Percentiles rank a stretch among this genome's conserved stretches.
Conservation (phyloP, 31 red algal genomes). For the Porphyra umbilicalis region DNA sequence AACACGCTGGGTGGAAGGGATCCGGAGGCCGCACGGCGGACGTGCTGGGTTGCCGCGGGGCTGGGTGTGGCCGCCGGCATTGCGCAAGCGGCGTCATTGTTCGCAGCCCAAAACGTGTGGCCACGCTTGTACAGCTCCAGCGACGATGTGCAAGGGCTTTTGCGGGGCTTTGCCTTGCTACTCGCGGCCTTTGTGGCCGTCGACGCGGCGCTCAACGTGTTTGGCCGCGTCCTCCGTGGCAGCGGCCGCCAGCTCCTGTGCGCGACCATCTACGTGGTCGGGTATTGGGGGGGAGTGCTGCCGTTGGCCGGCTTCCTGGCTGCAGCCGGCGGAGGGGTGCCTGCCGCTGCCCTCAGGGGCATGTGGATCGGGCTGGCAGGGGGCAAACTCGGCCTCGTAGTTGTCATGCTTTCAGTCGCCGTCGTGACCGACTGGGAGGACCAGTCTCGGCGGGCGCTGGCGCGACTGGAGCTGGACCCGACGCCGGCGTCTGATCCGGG, state of each 20-base stretch:
- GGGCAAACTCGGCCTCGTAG: neutral
- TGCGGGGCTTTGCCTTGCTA: neutral
- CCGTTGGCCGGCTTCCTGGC: neutral
- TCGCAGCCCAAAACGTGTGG: neutral
- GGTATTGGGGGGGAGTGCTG: neutral
- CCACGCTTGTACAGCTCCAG: neutral
- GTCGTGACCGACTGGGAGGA: neutral
- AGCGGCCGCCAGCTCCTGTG: neutral
- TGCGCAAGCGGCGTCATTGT: neutral
- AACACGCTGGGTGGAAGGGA: neutral
- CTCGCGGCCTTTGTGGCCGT: neutral
- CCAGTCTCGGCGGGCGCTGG: neutral
- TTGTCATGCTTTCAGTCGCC: neutral
- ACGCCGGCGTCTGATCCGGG: too few relatives aligned
- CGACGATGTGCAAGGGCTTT: neutral
- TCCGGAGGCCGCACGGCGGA: neutral
- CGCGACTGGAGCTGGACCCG: neutral
- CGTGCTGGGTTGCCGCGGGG: neutral
- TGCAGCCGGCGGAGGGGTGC: neutral
- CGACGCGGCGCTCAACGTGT: neutral
- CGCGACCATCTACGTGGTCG: neutral
- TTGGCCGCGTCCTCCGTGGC: neutral
- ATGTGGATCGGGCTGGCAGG: neutral
- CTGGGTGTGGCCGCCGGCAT: neutral
- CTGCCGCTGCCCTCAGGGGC: neutral